phyloP scores from a whole-genome alignment of 345 rosid genomes.

The Abelmoschus esculentus region DNA sequence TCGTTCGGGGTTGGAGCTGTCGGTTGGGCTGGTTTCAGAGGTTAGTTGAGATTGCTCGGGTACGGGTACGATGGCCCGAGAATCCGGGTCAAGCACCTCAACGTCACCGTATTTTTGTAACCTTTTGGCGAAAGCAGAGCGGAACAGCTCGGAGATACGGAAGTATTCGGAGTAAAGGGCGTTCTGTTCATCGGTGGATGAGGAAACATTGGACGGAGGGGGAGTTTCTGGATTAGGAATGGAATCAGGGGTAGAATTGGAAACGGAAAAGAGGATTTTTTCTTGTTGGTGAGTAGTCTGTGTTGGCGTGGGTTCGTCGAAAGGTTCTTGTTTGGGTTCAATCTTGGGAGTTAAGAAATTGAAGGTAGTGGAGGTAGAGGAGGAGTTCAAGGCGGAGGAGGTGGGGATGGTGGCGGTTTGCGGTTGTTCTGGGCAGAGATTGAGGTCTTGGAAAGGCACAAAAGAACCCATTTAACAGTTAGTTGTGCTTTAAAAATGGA shows the following conservation, averaged over 20 bases:
- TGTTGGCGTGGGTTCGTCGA: slow-evolving; percentile 22
- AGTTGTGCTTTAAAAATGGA: background rate
- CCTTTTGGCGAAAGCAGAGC: slow-evolving; percentile 46
- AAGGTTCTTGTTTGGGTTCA: slow-evolving; percentile 54
- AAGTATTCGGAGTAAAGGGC: slow-evolving; percentile 41
- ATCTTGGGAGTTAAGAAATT: slow-evolving; percentile 32
- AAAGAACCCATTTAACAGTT: slow-evolving; percentile 34
- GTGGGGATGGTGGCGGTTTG: background rate
- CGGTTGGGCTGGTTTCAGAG: background rate
- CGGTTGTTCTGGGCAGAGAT: slow-evolving; percentile 29
- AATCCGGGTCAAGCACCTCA: slow-evolving; percentile 30
- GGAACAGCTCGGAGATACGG: slow-evolving; percentile 49
- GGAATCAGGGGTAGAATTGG: slow-evolving; percentile 19
- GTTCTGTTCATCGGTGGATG: slow-evolving; percentile 20
- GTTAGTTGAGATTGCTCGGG: slow-evolving; percentile 11
- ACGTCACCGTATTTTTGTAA: slow-evolving; percentile 29
- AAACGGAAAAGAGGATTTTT: background rate
- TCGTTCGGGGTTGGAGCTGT: background rate
- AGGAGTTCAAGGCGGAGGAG: background rate
- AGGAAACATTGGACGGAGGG: slow-evolving; percentile 23
- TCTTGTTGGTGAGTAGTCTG: background rate
- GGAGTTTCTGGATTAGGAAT: slow-evolving; percentile 24
- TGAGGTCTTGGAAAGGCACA: slow-evolving; percentile 60
- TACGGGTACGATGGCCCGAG: slow-evolving; percentile 51
- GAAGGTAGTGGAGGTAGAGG: slow-evolving; percentile 1